Conservation (phyloP, 192 early-diverging fungal genomes). For the Spizellomyces punctatus region DNA sequence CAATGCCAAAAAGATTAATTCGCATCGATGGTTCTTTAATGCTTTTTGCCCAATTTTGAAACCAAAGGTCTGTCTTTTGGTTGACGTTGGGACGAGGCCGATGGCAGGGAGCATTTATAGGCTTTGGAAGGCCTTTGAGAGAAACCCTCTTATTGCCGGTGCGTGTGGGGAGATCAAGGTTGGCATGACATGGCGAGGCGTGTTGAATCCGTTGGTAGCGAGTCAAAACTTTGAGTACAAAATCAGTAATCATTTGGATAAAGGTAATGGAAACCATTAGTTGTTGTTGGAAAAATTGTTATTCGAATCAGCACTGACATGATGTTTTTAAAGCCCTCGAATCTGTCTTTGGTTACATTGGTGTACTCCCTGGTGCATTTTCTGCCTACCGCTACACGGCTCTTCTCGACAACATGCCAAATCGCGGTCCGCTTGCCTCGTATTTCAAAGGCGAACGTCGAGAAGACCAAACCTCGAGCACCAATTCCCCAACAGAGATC, state of each 20-base stretch:
- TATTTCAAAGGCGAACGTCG: conserved; percentile 78
- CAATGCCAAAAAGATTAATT: conserved; percentile 80
- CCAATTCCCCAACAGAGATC: conserved; percentile 35
- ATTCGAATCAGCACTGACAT: too few species aligned
- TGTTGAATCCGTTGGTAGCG: conserved; percentile 74
- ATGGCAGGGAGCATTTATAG: conserved; percentile 63
- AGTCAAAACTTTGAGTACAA: conserved; percentile 87
- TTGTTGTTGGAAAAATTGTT: too few species aligned
- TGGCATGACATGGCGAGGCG: conserved; percentile 55
- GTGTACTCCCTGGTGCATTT: conserved; percentile 88
- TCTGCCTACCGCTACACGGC: conserved; percentile 78
- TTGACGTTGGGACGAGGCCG: conserved; percentile 73
- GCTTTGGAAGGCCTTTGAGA: conserved; percentile 74
- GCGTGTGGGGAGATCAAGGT: conserved; percentile 78
- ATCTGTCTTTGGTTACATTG: conserved; percentile 93
- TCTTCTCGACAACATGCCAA: conserved; percentile 45
- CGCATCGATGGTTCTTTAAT: conserved; percentile 69
- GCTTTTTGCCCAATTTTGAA: conserved; percentile 63
- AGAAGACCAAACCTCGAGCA: conserved; percentile 20
- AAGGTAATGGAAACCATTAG: neutral
- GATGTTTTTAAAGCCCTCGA: conserved; percentile 55
- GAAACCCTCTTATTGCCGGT: conserved; percentile 65
- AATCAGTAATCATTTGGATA: conserved; percentile 59
- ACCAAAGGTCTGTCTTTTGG: conserved; percentile 52
- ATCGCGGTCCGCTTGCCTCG: conserved; percentile 65